Percentiles rank a stretch among this genome's conserved stretches.
Conservation (phyloP, 129 eudicot genomes). For the Pseudognaphalium luteoalbum region DNA sequence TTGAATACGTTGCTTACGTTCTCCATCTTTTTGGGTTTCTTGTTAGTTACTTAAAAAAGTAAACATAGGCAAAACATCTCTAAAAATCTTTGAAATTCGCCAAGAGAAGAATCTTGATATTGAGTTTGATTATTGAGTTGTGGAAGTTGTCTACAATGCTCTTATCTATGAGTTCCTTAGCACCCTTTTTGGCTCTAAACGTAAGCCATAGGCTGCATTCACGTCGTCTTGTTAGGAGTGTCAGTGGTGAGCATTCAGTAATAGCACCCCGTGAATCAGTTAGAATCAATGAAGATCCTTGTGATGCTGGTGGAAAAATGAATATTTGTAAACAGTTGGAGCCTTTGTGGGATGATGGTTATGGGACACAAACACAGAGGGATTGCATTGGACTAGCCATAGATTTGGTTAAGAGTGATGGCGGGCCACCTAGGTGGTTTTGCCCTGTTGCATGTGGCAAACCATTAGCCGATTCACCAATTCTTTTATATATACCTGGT, state of each 20-base stretch:
- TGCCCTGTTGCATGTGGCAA: constrained; percentile 68
- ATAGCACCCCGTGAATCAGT: constrained; percentile 33
- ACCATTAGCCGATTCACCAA: constrained; percentile 63
- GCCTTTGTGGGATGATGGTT: constrained; percentile 94
- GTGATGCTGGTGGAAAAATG: constrained; percentile 29
- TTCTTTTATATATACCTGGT: constrained; percentile 88
- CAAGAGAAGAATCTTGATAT: constrained; percentile 4
- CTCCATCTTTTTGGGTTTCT: neutral
- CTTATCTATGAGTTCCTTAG: constrained; percentile 13
- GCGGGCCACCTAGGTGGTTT: constrained; percentile 91
- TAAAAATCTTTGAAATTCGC: neutral
- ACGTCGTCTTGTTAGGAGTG: constrained; percentile 40
- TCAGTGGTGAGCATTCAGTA: constrained; percentile 32
- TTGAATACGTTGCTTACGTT: constrained; percentile 7
- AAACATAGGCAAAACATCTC: neutral
- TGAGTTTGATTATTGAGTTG: constrained; percentile 10
- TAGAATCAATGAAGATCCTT: constrained; percentile 36
- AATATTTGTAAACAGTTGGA: constrained; percentile 41
- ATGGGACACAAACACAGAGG: constrained; percentile 64
- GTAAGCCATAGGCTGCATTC: constrained; percentile 33
- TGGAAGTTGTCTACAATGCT: constrained; percentile 22
- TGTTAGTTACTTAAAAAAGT: neutral
- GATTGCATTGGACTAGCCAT: constrained; percentile 62
- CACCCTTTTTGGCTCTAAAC: constrained; percentile 34
- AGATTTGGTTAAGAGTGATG: constrained; percentile 59